Conservation (phyloP, 2,329 filamentous ascomycete genomes). For the Ambrosiella cleistominuta region DNA sequence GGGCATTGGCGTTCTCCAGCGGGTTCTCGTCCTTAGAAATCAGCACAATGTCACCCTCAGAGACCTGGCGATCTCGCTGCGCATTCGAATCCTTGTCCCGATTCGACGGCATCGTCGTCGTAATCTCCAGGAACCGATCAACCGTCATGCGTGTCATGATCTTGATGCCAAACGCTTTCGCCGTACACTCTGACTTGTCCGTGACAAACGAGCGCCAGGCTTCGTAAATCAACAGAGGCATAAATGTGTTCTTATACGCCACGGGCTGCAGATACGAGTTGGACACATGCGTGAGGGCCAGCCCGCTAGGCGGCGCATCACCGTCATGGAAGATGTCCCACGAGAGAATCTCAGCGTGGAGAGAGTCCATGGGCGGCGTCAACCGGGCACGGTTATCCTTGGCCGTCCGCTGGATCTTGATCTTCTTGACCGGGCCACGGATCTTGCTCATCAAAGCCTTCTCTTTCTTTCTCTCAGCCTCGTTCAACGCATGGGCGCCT, state of each 20-base stretch:
- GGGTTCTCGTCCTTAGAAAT: constrained; percentile 60
- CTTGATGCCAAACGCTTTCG: constrained; percentile 71
- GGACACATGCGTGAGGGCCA: constrained; percentile 57
- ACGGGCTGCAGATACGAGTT: constrained; percentile 58
- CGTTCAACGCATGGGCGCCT: constrained; percentile 31
- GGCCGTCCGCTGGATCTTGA: constrained; percentile 59
- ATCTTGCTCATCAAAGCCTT: constrained; percentile 36
- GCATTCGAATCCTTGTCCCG: neutral
- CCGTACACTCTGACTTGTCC: constrained; percentile 67
- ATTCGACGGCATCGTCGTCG: constrained; percentile 54
- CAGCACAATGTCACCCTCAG: constrained; percentile 77
- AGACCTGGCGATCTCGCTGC: constrained; percentile 43
- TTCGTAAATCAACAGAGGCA: constrained; percentile 77
- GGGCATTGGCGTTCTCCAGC: constrained; percentile 42
- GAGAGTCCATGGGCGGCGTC: constrained; percentile 66
- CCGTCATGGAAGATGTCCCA: constrained; percentile 93
- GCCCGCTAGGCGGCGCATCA: constrained; percentile 64
- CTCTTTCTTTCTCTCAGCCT: constrained; percentile 28
- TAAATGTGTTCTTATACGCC: constrained; percentile 77
- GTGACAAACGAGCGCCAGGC: constrained; percentile 92
- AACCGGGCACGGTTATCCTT: constrained; percentile 91
- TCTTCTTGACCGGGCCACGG: constrained; percentile 65
- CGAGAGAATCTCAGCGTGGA: constrained; percentile 72
- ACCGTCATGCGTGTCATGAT: constrained; percentile 76
- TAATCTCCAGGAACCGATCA: constrained; percentile 84